phyloP scores from a whole-genome alignment of 164 flowering plant species.

The Pachysandra terminalis region DNA sequence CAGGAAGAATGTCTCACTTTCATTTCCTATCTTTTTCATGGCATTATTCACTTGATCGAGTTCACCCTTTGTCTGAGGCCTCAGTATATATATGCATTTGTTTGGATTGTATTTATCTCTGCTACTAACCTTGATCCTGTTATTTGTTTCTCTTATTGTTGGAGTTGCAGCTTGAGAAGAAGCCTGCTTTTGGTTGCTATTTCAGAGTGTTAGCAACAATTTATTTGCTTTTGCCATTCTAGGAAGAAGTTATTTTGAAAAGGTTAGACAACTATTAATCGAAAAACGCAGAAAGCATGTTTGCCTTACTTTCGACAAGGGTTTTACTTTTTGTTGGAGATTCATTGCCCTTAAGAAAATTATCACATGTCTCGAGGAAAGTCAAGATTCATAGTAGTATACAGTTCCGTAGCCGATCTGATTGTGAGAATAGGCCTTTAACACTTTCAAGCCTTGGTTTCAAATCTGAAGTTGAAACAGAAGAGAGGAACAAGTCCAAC shows the following conservation, averaged over 20 bases:
- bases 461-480: constrained; percentile 17
- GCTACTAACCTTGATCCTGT: not conserved
- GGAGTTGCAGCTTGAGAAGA: not conserved
- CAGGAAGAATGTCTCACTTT: too few species aligned
- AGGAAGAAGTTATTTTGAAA: not conserved
- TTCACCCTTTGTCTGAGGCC: too few species aligned
- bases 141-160: not conserved
- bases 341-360: constrained; percentile 31
- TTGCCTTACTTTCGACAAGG: constrained; percentile 38
- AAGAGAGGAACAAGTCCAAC: constrained; percentile 11
- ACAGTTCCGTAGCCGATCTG: constrained; percentile 21
- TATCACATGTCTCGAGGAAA: constrained; percentile 21
- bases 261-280: not conserved
- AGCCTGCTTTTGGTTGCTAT: not conserved
- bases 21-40: too few species aligned
- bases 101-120: too few species aligned
- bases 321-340: constrained; percentile 48
- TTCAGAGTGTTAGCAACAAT: not conserved
- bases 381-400: constrained; percentile 29
- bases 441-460: constrained; percentile 51
- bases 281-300: constrained; percentile 33
- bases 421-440: constrained; percentile 29
- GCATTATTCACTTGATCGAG: too few species aligned
- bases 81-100: too few species aligned
- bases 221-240: not conserved